Conservation (phyloP, 805 yeast species). For the Starmera caribaea region DNA sequence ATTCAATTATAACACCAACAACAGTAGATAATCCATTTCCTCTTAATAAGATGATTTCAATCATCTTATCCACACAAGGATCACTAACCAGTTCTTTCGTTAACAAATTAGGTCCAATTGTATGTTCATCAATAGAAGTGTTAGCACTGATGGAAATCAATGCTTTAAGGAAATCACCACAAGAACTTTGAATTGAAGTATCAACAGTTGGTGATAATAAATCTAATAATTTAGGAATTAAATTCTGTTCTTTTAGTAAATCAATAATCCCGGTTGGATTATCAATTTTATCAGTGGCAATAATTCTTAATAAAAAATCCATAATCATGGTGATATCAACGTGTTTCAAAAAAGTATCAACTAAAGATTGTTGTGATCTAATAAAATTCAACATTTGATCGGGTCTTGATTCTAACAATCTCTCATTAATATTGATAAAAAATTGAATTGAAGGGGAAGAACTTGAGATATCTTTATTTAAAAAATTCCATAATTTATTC, state of each 20-base stretch:
- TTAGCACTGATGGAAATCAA: conserved; percentile 92
- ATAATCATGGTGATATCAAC: conserved; percentile 83
- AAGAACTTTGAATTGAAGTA: conserved; percentile 75
- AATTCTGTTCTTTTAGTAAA: conserved; percentile 58
- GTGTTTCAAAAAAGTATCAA: conserved; percentile 64
- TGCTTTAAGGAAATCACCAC: conserved; percentile 90
- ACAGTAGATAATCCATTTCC: conserved; percentile 85
- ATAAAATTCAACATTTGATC: conserved; percentile 46
- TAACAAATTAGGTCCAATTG: conserved; percentile 89
- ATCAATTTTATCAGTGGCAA: conserved; percentile 87
- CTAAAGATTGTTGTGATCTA: conserved; percentile 45
- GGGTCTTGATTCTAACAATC: conserved; percentile 71
- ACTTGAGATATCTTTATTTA: conserved; percentile 44
- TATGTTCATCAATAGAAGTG: conserved; percentile 63
- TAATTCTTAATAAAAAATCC: conserved; percentile 82
- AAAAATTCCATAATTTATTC: conserved; percentile 66
- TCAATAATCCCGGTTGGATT: conserved; percentile 84
- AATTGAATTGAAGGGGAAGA: conserved; percentile 70
- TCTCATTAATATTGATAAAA: conserved; percentile 84
- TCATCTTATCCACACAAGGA: conserved; percentile 47
- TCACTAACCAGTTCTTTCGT: conserved; percentile 80
- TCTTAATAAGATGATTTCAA: conserved; percentile 54
- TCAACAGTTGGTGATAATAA: conserved; percentile 51
- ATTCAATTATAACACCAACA: conserved; percentile 87
- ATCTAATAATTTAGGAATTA: conserved; percentile 62